phyloP scores from a whole-genome alignment of 257 asterid genomes.

The Ajuga chamaepitys region DNA sequence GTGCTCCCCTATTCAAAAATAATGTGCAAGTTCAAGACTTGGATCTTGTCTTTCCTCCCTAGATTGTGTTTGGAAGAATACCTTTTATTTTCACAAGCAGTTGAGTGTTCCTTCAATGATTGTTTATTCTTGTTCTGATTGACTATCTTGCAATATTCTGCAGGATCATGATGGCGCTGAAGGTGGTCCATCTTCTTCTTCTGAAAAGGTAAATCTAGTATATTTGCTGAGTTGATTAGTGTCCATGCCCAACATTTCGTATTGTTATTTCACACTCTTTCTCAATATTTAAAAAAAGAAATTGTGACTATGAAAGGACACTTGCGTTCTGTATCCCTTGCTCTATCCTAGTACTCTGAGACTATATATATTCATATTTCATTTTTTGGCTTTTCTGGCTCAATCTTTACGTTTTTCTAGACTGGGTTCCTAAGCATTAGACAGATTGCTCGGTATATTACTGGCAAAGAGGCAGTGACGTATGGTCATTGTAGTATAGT shows the following conservation, averaged over 20 bases:
- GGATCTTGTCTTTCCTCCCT: neutral
- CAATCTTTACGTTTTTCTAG: neutral
- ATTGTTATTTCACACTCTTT: neutral
- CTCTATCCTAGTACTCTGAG: neutral
- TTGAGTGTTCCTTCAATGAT: neutral
- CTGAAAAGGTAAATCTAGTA: slow-evolving; percentile 36
- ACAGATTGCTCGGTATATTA: neutral
- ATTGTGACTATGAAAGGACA: neutral
- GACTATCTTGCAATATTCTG: neutral
- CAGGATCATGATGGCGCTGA: slow-evolving; percentile 40
- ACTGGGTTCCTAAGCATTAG: neutral
- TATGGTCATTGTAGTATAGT: neutral
- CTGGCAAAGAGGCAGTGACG: neutral
- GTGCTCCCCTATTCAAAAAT: neutral
- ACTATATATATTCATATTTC: neutral
- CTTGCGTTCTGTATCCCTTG: neutral
- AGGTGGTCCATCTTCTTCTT: slow-evolving; percentile 35
- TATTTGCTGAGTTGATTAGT: neutral
- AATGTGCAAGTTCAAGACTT: neutral
- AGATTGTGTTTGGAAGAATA: neutral
- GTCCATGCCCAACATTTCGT: neutral
- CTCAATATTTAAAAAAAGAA: neutral
- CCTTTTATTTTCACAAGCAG: slow-evolving; percentile 1
- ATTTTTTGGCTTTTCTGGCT: neutral
- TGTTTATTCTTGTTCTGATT: slow-evolving; percentile 2